Base-by-base conservation (phyloP, 2,329 filamentous ascomycete genomes). In the Fusarium brachygibbosum region DNA sequence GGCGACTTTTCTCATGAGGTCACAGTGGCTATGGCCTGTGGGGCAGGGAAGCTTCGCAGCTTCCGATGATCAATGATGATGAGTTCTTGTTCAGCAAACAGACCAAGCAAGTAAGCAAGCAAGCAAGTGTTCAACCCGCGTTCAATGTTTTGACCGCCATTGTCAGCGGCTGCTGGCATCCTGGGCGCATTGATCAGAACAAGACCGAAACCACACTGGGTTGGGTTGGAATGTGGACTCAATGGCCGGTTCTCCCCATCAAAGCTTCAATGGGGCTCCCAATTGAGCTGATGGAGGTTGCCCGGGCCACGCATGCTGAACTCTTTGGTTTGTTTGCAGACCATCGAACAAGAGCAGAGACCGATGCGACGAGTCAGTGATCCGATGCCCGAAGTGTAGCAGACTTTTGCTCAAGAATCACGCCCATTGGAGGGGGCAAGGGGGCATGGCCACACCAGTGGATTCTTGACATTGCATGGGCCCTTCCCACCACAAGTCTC, bases 371-470 rank as follows among this genome's bases (percentile, higher is more conserved):
- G 64, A 74, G 70, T 51, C 54, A 69, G 66, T 74, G 70, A 69
- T 59, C 66, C 71, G 68, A 74, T 58, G 61, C 58, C 68, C 57
- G 62, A 74, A 69, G 55, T 72, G 70, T 55, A 65, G 70, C 73
- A 75, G 69, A 71, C 64, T 75, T 72, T 73, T 73, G 73, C 54
- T 60, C 50, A 59, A 68, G 62, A 40, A 58, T 40, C 57, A 68
- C 61, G 68, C 71, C 73, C 70, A 75, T 75, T 75, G 73, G 73
- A 74, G 64, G 63, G 62, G 51, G 52, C 60, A 46, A 62, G 68
- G 73, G 73, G 71, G 56, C 63, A 53, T 58, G 61, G 69, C 62
- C 68, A 66, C 65, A 35, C 59, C 68, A 49, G 73, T 75, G 73
- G 73, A 62, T 71, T 73, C 63, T 64, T 57, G 48, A 37, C 63